These are phyloP conservation scores for Withania somnifera DNA, from an alignment of 305 asterid species.

Conservation along the genomic window DNA sequence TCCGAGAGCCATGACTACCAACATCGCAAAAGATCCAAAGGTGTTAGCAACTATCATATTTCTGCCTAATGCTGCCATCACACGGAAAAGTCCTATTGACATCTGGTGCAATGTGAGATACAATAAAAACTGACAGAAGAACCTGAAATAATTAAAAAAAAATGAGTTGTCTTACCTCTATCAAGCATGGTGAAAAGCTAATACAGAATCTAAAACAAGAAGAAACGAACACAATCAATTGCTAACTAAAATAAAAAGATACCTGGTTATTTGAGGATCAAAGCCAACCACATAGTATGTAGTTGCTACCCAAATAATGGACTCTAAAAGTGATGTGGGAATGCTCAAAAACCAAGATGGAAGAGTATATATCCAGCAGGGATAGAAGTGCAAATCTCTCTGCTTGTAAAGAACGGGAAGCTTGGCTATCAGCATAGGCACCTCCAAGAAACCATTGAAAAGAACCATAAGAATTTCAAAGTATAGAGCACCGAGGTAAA, in stretches of 20 bases:
- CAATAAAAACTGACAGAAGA: slow-evolving; percentile 45
- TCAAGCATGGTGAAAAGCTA: background rate
- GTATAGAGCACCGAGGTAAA: slow-evolving; percentile 70
- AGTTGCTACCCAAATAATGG: slow-evolving; percentile 60
- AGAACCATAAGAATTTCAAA: slow-evolving; percentile 72
- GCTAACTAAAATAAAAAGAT: background rate
- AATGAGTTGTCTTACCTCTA: background rate
- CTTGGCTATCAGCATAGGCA: slow-evolving; percentile 65
- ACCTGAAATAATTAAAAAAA: slow-evolving; percentile 33
- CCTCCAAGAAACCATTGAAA: slow-evolving; percentile 77
- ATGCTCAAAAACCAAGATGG: slow-evolving; percentile 70
- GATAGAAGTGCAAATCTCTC: slow-evolving; percentile 57
- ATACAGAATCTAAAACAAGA: background rate
- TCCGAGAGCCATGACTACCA: slow-evolving; percentile 74
- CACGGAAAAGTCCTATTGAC: slow-evolving; percentile 68
- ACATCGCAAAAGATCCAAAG: slow-evolving; percentile 70
- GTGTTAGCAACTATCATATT: slow-evolving; percentile 77
- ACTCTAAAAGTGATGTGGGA: slow-evolving; percentile 57
- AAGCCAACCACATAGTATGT: slow-evolving; percentile 69
- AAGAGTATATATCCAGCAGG: slow-evolving; percentile 62
- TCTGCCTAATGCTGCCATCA: slow-evolving; percentile 76
- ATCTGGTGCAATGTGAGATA: slow-evolving; percentile 67
- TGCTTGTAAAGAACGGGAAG: slow-evolving; percentile 79
- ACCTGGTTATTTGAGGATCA: slow-evolving; percentile 64
- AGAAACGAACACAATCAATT: background rate